Conservation (phyloP, 495 filamentous ascomycete species). For the Aspergillus leporis region DNA sequence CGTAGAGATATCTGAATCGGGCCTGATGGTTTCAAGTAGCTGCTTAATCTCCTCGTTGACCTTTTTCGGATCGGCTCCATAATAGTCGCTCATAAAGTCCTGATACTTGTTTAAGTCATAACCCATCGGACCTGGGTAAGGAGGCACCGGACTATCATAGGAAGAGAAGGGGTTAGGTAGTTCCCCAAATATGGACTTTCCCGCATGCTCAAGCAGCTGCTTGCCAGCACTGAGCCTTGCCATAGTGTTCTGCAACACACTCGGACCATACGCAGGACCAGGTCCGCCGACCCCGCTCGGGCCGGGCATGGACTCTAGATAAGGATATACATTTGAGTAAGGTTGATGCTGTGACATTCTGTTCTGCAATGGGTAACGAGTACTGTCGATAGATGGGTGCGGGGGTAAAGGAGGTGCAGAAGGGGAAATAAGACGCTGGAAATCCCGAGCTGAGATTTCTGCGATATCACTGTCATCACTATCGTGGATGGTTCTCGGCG, state of each 20-base stretch:
- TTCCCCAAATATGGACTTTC: constrained; percentile 8
- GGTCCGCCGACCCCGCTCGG: constrained; percentile 8
- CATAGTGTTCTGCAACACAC: constrained; percentile 22
- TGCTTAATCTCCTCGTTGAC: constrained; percentile 65
- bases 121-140: not conserved
- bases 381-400: not conserved
- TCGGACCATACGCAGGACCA: constrained; percentile 11
- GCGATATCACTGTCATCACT: constrained; percentile 34
- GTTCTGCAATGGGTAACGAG: not conserved
- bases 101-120: constrained; percentile 11
- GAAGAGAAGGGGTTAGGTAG: constrained; percentile 4
- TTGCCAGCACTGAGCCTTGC: constrained; percentile 17
- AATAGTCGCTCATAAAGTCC: constrained; percentile 19
- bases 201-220: constrained; percentile 13
- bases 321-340: not conserved
- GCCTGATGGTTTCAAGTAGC: constrained; percentile 70
- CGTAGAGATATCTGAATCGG: constrained; percentile 66
- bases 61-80: constrained; percentile 54
- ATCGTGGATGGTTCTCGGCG: constrained; percentile 8
- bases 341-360: not conserved
- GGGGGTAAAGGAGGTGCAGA: constrained; percentile 67
- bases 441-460: constrained; percentile 56
- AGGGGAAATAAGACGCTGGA: constrained; percentile 78
- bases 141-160: not conserved
- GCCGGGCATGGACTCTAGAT: constrained; percentile 1